phyloP scores from a whole-genome alignment of 2,329 filamentous ascomycete genomes.

The Cadophora sp. region DNA sequence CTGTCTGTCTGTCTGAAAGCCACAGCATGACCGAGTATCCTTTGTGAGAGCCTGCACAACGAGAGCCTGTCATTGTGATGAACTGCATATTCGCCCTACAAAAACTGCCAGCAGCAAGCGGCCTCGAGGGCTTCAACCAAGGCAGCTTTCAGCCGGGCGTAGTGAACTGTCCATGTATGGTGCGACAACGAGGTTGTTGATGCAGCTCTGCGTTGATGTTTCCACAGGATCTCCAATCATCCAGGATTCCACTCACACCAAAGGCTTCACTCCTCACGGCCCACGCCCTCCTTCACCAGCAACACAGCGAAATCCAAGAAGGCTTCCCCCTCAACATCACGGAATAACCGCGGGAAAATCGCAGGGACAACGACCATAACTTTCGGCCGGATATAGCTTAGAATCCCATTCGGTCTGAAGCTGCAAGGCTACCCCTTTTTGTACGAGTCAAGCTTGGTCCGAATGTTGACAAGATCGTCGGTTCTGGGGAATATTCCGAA shows the following conservation, averaged over 20 bases:
- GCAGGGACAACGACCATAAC: neutral
- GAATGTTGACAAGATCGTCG: conserved; percentile 17
- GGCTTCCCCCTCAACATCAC: neutral
- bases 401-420: neutral
- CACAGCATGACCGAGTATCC: conserved; percentile 3
- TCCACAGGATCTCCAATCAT: conserved; percentile 28
- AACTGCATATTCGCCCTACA: neutral
- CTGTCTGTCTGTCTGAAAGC: neutral
- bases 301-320: neutral
- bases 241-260: conserved; percentile 22
- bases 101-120: conserved; percentile 5
- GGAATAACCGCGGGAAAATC: neutral
- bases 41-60: conserved; percentile 8
- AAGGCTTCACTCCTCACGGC: conserved; percentile 11
- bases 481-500: conserved; percentile 1
- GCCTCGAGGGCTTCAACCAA: conserved; percentile 4
- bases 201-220: conserved; percentile 21
- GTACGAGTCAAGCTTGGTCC: conserved; percentile 14
- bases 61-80: neutral
- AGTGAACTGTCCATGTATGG: conserved; percentile 1
- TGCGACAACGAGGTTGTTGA: conserved; percentile 19
- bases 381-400: neutral
- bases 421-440: conserved; percentile 8
- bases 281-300: conserved; percentile 12
- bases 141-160: conserved; percentile 15